Percentiles rank a stretch among this genome's conserved stretches.
Evolutionary conservation across 768 basidiomycete genomes (phyloP).

Genomic region (Arthromyces matolae): DNA sequence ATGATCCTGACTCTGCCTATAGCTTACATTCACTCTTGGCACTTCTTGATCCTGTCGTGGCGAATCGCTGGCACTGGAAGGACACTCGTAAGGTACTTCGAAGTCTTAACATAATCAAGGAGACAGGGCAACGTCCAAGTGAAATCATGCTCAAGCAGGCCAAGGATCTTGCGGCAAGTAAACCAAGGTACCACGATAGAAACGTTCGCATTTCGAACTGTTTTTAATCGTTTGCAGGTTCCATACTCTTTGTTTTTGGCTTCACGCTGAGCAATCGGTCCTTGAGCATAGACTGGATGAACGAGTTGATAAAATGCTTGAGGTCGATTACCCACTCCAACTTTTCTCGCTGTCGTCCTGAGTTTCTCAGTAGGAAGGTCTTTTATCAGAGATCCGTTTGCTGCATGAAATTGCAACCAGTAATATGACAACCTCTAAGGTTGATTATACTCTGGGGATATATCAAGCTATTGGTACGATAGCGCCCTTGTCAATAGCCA

Average conservation of each 20-base stretch:
- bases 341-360: background rate
- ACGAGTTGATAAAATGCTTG: slow-evolving; percentile 87
- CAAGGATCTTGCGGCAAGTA: slow-evolving; percentile 25
- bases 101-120: slow-evolving; percentile 72
- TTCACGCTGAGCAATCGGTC: slow-evolving; percentile 66
- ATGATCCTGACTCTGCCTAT: slow-evolving; percentile 54
- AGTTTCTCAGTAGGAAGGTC: slow-evolving; percentile 51
- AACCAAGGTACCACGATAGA: slow-evolving; percentile 51
- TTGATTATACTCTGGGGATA: slow-evolving; percentile 80
- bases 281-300: slow-evolving; percentile 68
- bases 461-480: slow-evolving; percentile 87
- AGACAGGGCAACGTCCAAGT: slow-evolving; percentile 60
- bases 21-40: slow-evolving; percentile 64
- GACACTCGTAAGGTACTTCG: slow-evolving; percentile 89
- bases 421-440: slow-evolving; percentile 1
- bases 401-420: slow-evolving; percentile 35
- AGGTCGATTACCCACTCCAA: slow-evolving; percentile 43
- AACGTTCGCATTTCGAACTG: background rate
- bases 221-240: slow-evolving; percentile 48
- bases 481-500: background rate
- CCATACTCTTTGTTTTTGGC: slow-evolving; percentile 85
- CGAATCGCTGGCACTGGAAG: slow-evolving; percentile 91
- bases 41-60: slow-evolving; percentile 67
- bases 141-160: slow-evolving; percentile 68
- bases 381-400: slow-evolving; percentile 72